phyloP scores from a whole-genome alignment of 164 flowering plant species.

The Umbellularia californica region DNA sequence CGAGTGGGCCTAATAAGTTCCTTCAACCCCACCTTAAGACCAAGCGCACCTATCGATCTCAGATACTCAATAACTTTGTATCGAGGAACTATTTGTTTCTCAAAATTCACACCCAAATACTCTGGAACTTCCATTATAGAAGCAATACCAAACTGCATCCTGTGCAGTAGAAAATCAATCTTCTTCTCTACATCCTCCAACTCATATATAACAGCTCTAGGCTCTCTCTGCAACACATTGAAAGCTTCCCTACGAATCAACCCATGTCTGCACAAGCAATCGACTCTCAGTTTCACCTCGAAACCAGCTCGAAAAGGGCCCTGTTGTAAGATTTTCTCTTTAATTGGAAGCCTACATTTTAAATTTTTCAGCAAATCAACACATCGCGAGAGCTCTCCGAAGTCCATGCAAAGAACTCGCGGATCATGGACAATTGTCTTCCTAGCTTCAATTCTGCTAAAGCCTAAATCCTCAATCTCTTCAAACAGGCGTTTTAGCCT shows the following conservation, averaged over 20 bases:
- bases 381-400: constrained; percentile 72
- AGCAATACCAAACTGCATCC: constrained; percentile 35
- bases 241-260: constrained; percentile 76
- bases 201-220: constrained; percentile 53
- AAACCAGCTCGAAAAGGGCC: constrained; percentile 63
- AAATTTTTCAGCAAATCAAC: constrained; percentile 45
- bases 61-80: constrained; percentile 65
- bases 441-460: constrained; percentile 30
- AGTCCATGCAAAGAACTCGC: constrained; percentile 53
- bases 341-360: constrained; percentile 57
- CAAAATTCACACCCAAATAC: constrained; percentile 77
- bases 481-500: constrained; percentile 52
- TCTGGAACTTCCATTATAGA: constrained; percentile 69
- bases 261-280: constrained; percentile 69
- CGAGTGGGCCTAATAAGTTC: constrained; percentile 58
- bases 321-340: constrained; percentile 39
- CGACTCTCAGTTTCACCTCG: constrained; percentile 68
- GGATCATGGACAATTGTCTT: constrained; percentile 54
- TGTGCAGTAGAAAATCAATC: constrained; percentile 53
- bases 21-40: constrained; percentile 56
- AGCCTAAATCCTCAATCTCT: constrained; percentile 59
- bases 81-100: constrained; percentile 86
- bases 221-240: constrained; percentile 67
- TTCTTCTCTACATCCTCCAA: constrained; percentile 62
- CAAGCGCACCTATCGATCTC: constrained; percentile 66